Evolutionary conservation across 495 filamentous ascomycete species (phyloP), one percentile per base, ranked within the genome.

Genomic region (Aspergillus saccharolyticus): DNA sequence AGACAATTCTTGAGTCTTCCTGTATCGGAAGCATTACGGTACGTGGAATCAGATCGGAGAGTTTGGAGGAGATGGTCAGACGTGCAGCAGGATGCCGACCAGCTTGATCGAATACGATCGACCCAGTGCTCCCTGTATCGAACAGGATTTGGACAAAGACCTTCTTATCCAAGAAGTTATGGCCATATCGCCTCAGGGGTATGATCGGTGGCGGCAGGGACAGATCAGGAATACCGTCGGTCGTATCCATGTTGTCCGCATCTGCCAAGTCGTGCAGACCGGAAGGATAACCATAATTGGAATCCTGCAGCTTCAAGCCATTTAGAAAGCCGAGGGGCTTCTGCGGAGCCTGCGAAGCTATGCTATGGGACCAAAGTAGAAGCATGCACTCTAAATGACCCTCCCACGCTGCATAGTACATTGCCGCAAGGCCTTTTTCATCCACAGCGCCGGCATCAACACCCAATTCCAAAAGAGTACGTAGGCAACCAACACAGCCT

Each of bases 401-500:
- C 77, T 98, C 94, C 95, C 95, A 98, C 0, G 93, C 91, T 18
- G 94, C 95, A 73, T 98, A 97, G 70, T 98, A 97, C 88, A 97
- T 89, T 8, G 94, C 91, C 4, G 91, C 89, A 7, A 96, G 78
- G 18, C 85, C 87, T 70, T 97, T 97, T 70, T 98, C 94, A 65
- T 98, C 94, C 24, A 86, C 69, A 45, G 90, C 86, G 54, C 86
- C 82, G 7, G 85, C 80, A 64, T 90, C 81, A 20, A 87, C 94
- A 20, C 86, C 86, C 50, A 85, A 78, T 45, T 89, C 80, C 7
- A 98, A 74, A 18, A 98, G 80, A 0, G 84, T 86, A 52, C 87
- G 81, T 25, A 97, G 76, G 64, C 91, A 97, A 44, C 87, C 83
- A 17, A 96, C 88, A 65, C 94, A 95, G 22, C 94, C 94, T 78